Base-by-base conservation (phyloP, 768 basidiomycete genomes). In the Suillus weaverae region DNA sequence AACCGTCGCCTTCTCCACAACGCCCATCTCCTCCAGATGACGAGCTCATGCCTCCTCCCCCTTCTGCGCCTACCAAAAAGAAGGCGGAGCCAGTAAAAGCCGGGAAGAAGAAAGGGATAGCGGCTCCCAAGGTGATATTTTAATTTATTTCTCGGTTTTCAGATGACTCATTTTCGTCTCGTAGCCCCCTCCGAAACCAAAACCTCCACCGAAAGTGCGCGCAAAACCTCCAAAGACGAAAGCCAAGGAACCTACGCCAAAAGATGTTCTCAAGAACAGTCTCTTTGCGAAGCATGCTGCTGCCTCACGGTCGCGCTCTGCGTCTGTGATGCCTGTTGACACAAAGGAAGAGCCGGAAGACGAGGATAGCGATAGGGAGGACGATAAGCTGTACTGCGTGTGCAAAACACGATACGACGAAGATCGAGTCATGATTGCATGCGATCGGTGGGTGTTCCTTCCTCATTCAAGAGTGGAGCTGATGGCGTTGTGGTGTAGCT, bases 371-470 rank as follows among this genome's bases (percentile, higher is more conserved):
- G 76, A 77, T 33, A 78, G 72, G 39, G 79, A 80, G 62, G 74
- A 80, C 16, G 81, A 78, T n/a, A 88, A 90, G 74, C 76, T 95
- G 60, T 97, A 97, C 70, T 97, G 95, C 71, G 80, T 97, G 16
- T 97, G 95, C 80, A 87, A 91, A 77, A 92, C 90, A 26, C 85
- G 81, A 68, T 96, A 97, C 68, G 91, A 97, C 68, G 91, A 94
- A 73, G 92, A 94, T 72, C 82, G 85, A 60, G 84, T 90, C 66
- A 97, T 97, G 95, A 95, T 97, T 74, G 95, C 92, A 33, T 97
- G 95, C 72, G 95, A 97, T 80, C 84, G 88, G 93, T 94, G 69
- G 62, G 90, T 75, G 44, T 53, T 41, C 5, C 5, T 35, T 13
- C 5, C 5, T 35, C 11, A 5, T 32, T 63, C 22, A 30, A 32